phyloP scores from a whole-genome alignment of 2,329 filamentous ascomycete genomes.

The Trichoderma simmonsii region DNA sequence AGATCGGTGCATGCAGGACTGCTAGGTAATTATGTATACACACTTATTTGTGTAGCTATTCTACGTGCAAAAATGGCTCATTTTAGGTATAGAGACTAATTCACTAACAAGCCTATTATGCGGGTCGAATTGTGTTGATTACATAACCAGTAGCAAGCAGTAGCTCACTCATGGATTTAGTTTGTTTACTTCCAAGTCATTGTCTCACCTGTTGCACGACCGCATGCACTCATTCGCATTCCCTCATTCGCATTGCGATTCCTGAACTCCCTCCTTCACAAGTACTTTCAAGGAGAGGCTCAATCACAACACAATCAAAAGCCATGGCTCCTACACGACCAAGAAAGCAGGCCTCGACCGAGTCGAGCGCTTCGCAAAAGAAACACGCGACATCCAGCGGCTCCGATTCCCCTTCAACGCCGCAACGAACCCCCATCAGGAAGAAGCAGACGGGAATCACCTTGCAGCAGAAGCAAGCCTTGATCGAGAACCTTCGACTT shows the following conservation, averaged over 20 bases:
- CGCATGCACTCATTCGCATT: background rate
- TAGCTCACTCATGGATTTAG: background rate
- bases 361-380: slow-evolving; percentile 18
- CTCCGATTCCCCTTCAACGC: slow-evolving; percentile 37
- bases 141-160: background rate
- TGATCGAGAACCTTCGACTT: slow-evolving; percentile 85
- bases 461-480: slow-evolving; percentile 73
- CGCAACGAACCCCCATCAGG: slow-evolving; percentile 57
- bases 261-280: slow-evolving; percentile 10
- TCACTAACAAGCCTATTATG: background rate
- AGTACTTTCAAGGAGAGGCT: background rate
- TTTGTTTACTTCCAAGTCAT: slow-evolving; percentile 13
- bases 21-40: background rate
- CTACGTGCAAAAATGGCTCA: fast-evolving
- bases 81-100: background rate
- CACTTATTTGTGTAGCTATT: background rate
- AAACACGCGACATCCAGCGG: slow-evolving; percentile 24
- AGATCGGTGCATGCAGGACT: background rate
- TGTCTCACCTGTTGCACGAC: background rate
- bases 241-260: background rate
- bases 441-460: slow-evolving; percentile 61
- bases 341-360: slow-evolving; percentile 33
- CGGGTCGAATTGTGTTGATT: background rate
- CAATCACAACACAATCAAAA: slow-evolving; percentile 22
- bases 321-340: slow-evolving; percentile 48